Evolutionary conservation across 2,329 filamentous ascomycete genomes (phyloP).

Genomic region (Neodidymelliopsis sp.): DNA sequence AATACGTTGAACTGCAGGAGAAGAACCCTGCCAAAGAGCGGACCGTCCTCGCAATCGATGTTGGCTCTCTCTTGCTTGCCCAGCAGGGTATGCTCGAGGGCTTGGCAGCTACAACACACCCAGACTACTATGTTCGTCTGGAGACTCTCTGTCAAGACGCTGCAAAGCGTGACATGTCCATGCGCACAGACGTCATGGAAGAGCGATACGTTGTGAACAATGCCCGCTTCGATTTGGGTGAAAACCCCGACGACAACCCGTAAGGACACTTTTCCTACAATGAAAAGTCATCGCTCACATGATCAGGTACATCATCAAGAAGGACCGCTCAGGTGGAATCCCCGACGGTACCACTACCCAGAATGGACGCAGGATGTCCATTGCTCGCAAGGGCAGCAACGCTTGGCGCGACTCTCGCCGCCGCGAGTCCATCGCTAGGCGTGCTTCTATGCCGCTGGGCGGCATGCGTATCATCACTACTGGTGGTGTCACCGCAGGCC

Average conservation of each 20-base stretch:
- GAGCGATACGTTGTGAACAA: slow-evolving; percentile 92
- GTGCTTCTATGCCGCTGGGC: slow-evolving; percentile 75
- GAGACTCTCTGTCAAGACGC: slow-evolving; percentile 82
- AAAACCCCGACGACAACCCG: slow-evolving; percentile 77
- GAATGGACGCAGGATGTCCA: slow-evolving; percentile 53
- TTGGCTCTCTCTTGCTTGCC: slow-evolving; percentile 79
- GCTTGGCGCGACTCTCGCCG: slow-evolving; percentile 80
- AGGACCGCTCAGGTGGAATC: slow-evolving; percentile 55
- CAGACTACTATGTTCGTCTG: slow-evolving; percentile 79
- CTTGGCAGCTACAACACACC: slow-evolving; percentile 81
- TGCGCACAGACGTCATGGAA: slow-evolving; percentile 84
- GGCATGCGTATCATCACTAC: slow-evolving; percentile 78
- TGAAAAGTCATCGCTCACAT: not conserved
- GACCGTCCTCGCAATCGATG: slow-evolving; percentile 81
- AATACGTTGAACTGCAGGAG: slow-evolving; percentile 81
- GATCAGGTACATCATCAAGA: slow-evolving; percentile 83
- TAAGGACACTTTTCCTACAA: slow-evolving; percentile 15
- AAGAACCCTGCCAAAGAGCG: slow-evolving; percentile 80
- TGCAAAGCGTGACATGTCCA: slow-evolving; percentile 71
- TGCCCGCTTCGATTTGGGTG: slow-evolving; percentile 80
- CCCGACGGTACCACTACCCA: slow-evolving; percentile 60
- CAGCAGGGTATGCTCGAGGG: slow-evolving; percentile 79
- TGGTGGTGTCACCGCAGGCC: slow-evolving; percentile 78
- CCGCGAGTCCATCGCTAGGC: slow-evolving; percentile 81
- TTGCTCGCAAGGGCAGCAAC: slow-evolving; percentile 78